Evolutionary conservation across 345 rosid genomes (phyloP), one percentile per base, ranked within the genome.

Genomic region (Dipteronia dyeriana): DNA sequence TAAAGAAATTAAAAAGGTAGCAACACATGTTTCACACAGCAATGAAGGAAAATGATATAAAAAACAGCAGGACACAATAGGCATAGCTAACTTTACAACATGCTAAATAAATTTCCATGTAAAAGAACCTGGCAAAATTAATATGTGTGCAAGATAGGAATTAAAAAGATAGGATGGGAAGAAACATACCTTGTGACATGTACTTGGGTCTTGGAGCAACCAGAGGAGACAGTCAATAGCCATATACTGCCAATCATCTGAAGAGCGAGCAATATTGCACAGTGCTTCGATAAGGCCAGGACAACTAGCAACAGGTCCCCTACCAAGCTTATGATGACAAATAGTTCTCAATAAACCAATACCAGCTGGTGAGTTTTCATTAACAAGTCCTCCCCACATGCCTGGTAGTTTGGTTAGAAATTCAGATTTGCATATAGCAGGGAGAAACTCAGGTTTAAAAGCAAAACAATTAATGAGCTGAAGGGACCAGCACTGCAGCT

Each of bases 351-450:
- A 82, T 64, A 97, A 80, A 82, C 98, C 99, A 73, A 97, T 97
- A 75, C 99, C 99, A 79, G 98, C 99, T 0, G 99, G 99, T 0
- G 99, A 97, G 76, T 97, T 97, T 83, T 97, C 99, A 74, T 94
- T 97, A 19, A 94, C 98, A 66, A 97, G 97, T 68, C 98, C 99
- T n/a, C 98, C 99, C 98, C 99, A 97, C 98, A 97, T 92, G 76
- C 93, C 97, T 0, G 99, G 97, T 71, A 97, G 85, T 80, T 89
- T 96, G 38, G 84, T 87, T n/a, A 97, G 81, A 84, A 97, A 97
- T 82, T 97, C 99, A 19, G 95, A 90, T 78, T 89, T 97, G 84
- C 98, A 92, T 67, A 97, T 82, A 62, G 91, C 82, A 11, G 97
- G 92, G 85, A 97, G 97, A 90, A 97, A 94, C 86, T 97, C 98